Evolutionary conservation across 768 basidiomycete genomes (phyloP).

Genomic region (Termitomyces sp.): DNA sequence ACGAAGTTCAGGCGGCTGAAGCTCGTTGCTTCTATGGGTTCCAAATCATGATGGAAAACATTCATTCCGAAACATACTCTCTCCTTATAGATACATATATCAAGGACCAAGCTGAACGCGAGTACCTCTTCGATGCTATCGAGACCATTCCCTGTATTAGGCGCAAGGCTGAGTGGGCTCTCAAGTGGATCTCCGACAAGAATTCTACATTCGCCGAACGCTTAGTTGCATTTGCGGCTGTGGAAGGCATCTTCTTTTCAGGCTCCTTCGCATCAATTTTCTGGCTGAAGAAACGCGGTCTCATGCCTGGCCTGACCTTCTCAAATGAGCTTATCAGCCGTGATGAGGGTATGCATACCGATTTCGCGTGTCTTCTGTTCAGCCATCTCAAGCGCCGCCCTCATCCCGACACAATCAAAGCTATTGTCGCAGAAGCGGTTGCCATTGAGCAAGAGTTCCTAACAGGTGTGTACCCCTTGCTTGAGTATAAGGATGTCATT

Average conservation of each 20-base stretch:
- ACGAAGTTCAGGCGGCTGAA: slow-evolving; percentile 89
- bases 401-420: slow-evolving; percentile 67
- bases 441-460: slow-evolving; percentile 84
- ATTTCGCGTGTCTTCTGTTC: slow-evolving; percentile 91
- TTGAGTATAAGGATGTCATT: too few relatives aligned
- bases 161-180: slow-evolving; percentile 93
- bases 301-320: slow-evolving; percentile 97
- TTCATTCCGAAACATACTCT: slow-evolving; percentile 95
- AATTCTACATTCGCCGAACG: slow-evolving; percentile 82
- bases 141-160: slow-evolving; percentile 93
- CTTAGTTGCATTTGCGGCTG: slow-evolving; percentile 89
- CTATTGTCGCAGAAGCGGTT: slow-evolving; percentile 80
- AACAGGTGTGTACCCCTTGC: slow-evolving; percentile 41
- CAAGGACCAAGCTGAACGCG: slow-evolving; percentile 70
- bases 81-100: slow-evolving; percentile 95
- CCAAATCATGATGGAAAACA: slow-evolving; percentile 99
- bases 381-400: slow-evolving; percentile 77
- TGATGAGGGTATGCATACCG: slow-evolving; percentile 96
- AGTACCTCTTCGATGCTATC: slow-evolving; percentile 86
- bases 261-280: slow-evolving; percentile 93
- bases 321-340: slow-evolving; percentile 96
- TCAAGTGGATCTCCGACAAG: slow-evolving; percentile 85
- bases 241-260: slow-evolving; percentile 98
- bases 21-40: slow-evolving; percentile 97
- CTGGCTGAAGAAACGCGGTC: slow-evolving; percentile 95